Evolutionary conservation across 257 asterid genomes (phyloP), one percentile per base, ranked within the genome.

Genomic region (Thymus quinquecostatus): DNA sequence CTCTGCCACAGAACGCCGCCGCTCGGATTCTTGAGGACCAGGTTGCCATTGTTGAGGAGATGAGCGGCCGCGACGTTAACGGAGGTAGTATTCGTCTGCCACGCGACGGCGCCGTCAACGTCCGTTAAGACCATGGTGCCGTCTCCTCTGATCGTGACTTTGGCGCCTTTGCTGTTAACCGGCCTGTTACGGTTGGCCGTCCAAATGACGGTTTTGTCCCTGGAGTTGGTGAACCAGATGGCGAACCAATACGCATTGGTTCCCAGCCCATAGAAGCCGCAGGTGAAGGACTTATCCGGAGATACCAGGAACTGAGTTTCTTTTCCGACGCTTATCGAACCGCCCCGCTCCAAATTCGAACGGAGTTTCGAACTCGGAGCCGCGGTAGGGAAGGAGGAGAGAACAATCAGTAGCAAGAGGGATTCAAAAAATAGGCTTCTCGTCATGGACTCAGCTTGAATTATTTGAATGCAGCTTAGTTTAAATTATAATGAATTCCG

Each of bases 141-240:
- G 21, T 83, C 85, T 40, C 75, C 44, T 30, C 83, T 54, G 66
- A 85, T 49, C 0, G 78, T 44, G 4, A 74, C 66, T 65, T 51
- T 51, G 1, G 86, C 77, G 76, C 92, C 90, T 11, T 58, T 55
- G 70, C 81, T 27, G 66, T 90, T 88, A 5, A 90, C 96, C 0
- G 95, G 97, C 41, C 82, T 38, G 73, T 83, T 74, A 2, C 92
- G 83, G 48, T 90, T 88, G 1, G 96, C 93, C 57, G 58, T 80
- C 96, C 97, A 90, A 3, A 83, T 80, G 8, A 83, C 86, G 34
- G 91, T 90, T 78, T 71, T 86, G 54, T 86, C 82, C 44, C 45
- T 55, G 51, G 97, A 85, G 59, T 85, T 81, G 4, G 92, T 82
- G 87, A 68, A 88, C 97, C 97, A 90, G 40, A 88, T 81, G 0